These are phyloP conservation scores for Porcisia deanei DNA, from an alignment of 208 protist species.

Conservation along the genomic window DNA sequence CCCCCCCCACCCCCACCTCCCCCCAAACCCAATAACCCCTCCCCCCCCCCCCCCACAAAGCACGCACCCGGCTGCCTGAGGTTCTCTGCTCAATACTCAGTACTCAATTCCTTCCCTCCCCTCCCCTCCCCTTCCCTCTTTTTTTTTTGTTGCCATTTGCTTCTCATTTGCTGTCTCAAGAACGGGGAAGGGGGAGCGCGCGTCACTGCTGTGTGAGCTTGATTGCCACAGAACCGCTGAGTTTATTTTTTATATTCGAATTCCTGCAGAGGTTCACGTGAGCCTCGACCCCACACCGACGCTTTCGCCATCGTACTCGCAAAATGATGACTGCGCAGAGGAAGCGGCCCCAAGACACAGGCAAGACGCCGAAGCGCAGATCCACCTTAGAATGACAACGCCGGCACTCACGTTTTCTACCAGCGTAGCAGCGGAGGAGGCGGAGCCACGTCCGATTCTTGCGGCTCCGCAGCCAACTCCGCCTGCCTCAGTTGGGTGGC, in stretches of 20 bases:
- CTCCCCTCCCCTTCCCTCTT: not conserved
- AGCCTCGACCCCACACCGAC: constrained; percentile 16
- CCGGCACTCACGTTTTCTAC: not conserved
- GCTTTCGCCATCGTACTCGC: not conserved
- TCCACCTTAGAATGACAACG: not conserved
- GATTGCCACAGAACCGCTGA: constrained; percentile 15
- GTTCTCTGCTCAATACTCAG: not conserved
- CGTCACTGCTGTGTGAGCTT: constrained; percentile 7
- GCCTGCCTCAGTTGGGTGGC: not conserved
- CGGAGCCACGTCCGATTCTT: constrained; percentile 18
- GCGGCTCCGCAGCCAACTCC: constrained; percentile 19
- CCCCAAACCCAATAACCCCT: not conserved
- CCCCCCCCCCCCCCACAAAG: not conserved
- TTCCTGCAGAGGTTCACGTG: constrained; percentile 26
- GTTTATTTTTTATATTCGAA: constrained; percentile 5
- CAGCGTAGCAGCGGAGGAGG: constrained; percentile 1
- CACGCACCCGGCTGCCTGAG: no score
- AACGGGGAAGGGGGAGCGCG: not conserved
- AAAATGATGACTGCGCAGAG: not conserved
- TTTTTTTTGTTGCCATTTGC: not conserved
- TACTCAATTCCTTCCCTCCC: not conserved
- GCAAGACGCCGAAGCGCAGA: not conserved
- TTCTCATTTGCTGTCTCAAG: not conserved
- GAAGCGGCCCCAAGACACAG: not conserved
- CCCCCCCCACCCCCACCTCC: not conserved